A percentile compares a stretch with the other conserved stretches of the same genome.
These are phyloP conservation scores for Saccharomycopsis sp. DNA, from an alignment of 805 yeast species.

Conservation along the genomic window DNA sequence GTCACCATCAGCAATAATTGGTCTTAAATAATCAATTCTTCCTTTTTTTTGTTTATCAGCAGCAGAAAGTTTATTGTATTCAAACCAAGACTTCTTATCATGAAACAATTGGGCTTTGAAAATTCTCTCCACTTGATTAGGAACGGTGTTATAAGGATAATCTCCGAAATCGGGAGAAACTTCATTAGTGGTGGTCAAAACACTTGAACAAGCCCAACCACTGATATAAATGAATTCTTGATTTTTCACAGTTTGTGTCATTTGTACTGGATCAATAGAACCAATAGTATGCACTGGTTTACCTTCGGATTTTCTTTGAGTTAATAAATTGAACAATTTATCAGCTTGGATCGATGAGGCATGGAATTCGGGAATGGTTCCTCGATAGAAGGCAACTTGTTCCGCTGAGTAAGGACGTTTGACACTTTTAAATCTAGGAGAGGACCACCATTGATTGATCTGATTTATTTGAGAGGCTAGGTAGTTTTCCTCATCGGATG, in stretches of 20 bases:
- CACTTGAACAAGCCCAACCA: conserved; percentile 54
- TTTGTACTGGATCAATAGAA: conserved; percentile 51
- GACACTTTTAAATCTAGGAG: conserved; percentile 36
- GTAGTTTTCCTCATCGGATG: conserved; percentile 25
- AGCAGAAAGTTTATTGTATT: conserved; percentile 25
- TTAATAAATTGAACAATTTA: conserved; percentile 37
- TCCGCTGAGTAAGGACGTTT: conserved; percentile 42
- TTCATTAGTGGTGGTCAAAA: conserved; percentile 49
- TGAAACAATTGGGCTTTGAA: conserved; percentile 50
- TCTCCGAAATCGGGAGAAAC: conserved; percentile 61
- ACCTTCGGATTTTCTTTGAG: conserved; percentile 29
- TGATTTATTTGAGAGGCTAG: conserved; percentile 26
- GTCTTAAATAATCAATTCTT: conserved; percentile 39
- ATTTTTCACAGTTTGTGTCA: conserved; percentile 43
- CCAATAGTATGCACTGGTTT: conserved; percentile 50
- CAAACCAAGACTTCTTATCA: conserved; percentile 38
- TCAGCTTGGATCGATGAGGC: conserved; percentile 44
- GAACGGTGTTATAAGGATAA: conserved; percentile 60
- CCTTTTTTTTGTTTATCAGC: conserved; percentile 16
- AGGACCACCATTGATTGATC: conserved; percentile 40
- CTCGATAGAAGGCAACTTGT: conserved; percentile 43
- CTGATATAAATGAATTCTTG: conserved; percentile 46
- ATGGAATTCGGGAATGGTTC: conserved; percentile 33
- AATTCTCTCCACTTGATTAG: conserved; percentile 51
- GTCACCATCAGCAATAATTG: conserved; percentile 58